Evolutionary conservation across 495 filamentous ascomycete genomes (phyloP), one percentile per base, ranked within the genome.

Genomic region (Echria macrotheca): DNA sequence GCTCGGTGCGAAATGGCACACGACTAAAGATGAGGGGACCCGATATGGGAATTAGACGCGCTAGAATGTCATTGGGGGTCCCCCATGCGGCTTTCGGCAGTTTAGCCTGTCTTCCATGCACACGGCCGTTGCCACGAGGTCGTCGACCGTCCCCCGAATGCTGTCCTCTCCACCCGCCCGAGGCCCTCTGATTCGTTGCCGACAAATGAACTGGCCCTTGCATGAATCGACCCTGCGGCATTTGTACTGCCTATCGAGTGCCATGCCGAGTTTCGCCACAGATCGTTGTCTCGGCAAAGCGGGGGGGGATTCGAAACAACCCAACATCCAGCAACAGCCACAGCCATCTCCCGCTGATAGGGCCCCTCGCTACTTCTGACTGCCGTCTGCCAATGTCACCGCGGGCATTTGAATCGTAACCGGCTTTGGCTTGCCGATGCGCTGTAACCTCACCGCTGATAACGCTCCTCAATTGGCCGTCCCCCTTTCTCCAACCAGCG

Each of bases 21-120:
- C 17, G 19, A 8, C 19, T 21, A 8, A 21, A 29, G 10, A 38
- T 49, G 24, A 37, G 21, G 25, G 25, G 26, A 38, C 33, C 46
- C 5, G 12, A 10, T 25, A 11, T 43, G 32, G 35, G 28, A 49
- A 45, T 47, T 15, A 35, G 39, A 39, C 38, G 46, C 10, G 19
- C 17, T 21, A 12, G n/a, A 12, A 2, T 19, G 8, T 41, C 40
- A 49, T 54, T 54, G 40, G 33, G 8, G 5, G 22, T 24, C 14
- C 19, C 26, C 17, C 21, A n/a, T 18, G 24, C 32, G 21, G 32
- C 41, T n/a, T 25, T 54, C 47, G 52, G 52, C 52, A 50, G 47
- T 54, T 50, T 46, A 54, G 38, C 40, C 8, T 4, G 38, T 12
- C 28, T 6, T 12, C 28, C 28, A 31, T 31, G 28, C 28, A 6